Evolutionary conservation across 192 early-diverging fungal species (phyloP).

Genomic region (Chytriomyces sp.): DNA sequence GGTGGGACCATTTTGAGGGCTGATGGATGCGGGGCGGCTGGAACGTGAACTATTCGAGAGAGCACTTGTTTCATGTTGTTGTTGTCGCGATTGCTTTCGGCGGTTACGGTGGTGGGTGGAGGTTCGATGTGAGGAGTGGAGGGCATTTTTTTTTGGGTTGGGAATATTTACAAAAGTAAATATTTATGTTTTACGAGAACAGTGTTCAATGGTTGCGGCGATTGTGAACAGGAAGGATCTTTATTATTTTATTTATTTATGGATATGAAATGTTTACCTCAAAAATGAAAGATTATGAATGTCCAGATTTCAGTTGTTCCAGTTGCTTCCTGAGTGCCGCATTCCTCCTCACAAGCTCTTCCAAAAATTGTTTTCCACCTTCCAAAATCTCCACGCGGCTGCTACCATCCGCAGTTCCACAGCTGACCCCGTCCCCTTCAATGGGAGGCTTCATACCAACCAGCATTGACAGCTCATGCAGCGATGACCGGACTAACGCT

Average conservation of each 20-base stretch:
- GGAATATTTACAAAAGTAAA: no score
- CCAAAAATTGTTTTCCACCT: neutral
- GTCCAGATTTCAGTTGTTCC: no score
- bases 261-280: no score
- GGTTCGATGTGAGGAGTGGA: no score
- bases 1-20: slow-evolving; percentile 73
- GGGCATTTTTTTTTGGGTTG: no score
- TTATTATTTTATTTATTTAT: no score
- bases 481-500: neutral
- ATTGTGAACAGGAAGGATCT: no score
- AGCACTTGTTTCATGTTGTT: neutral
- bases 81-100: no score
- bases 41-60: slow-evolving; percentile 8
- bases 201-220: no score
- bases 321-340: neutral
- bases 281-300: no score
- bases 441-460: slow-evolving; percentile 14
- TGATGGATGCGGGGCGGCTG: slow-evolving; percentile 17
- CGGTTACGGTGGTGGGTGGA: no score
- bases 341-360: neutral
- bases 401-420: neutral
- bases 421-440: neutral
- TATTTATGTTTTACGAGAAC: no score
- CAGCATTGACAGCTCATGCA: neutral
- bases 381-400: slow-evolving; percentile 22